phyloP scores from a whole-genome alignment of 2,329 filamentous ascomycete species.

The Trichoderma guizhouense region DNA sequence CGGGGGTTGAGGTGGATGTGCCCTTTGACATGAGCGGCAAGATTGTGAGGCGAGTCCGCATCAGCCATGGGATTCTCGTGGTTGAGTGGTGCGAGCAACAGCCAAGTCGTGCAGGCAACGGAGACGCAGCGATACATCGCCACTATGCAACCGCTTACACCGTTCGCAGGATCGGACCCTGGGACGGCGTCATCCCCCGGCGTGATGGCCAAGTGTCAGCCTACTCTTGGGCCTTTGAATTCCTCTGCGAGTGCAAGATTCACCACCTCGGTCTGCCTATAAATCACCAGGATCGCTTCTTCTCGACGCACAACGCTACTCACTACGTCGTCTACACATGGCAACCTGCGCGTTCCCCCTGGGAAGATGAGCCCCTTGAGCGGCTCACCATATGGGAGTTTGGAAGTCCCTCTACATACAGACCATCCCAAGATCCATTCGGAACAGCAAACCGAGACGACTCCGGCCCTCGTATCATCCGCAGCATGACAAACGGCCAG shows the following conservation, averaged over 20 bases:
- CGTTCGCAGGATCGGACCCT: conserved; percentile 29
- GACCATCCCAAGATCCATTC: conserved; percentile 48
- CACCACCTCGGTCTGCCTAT: conserved; percentile 55
- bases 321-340: conserved; percentile 62
- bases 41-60: conserved; percentile 52
- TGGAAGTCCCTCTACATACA: conserved; percentile 44
- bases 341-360: conserved; percentile 55
- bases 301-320: conserved; percentile 55
- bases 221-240: conserved; percentile 41
- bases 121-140: conserved; percentile 48
- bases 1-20: conserved; percentile 40
- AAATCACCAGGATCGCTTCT: conserved; percentile 57
- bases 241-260: conserved; percentile 59
- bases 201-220: not conserved
- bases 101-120: conserved; percentile 50
- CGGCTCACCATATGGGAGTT: conserved; percentile 60
- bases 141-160: conserved; percentile 61
- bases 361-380: conserved; percentile 56
- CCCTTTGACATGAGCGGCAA: conserved; percentile 50
- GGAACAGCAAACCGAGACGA: conserved; percentile 35
- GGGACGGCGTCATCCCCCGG: not conserved
- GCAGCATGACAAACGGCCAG: conserved; percentile 47
- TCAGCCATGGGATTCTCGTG: conserved; percentile 53
- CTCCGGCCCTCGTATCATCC: conserved; percentile 43
- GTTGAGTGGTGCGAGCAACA: conserved; percentile 60